Evolutionary conservation across 225 moss, liverwort and hornwort species (phyloP).

Genomic region (Rhytidiadelphus loreus): DNA sequence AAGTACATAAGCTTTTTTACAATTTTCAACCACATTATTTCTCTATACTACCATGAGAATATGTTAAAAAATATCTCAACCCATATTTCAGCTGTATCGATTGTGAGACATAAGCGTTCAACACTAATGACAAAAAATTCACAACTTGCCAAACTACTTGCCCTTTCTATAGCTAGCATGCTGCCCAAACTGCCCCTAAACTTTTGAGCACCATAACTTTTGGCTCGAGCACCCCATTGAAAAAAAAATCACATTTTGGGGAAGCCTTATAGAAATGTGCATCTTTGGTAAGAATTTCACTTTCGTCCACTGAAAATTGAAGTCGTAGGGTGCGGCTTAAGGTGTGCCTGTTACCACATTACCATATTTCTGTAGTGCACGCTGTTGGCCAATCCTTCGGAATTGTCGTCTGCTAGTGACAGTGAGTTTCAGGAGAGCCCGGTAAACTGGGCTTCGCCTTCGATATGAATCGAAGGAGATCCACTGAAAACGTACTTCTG

Average conservation of each 20-base stretch:
- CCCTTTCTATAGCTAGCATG: rapidly evolving
- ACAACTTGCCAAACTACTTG: background rate
- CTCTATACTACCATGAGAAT: background rate
- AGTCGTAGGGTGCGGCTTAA: too few species aligned
- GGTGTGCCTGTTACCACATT: background rate
- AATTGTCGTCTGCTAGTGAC: too few species aligned
- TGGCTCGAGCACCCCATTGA: too few species aligned
- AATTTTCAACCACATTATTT: too few species aligned
- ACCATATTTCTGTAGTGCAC: background rate
- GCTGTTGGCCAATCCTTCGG: background rate
- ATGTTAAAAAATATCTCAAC: background rate
- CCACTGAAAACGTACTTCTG: background rate
- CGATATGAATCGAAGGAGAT: background rate
- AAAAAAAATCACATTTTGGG: background rate
- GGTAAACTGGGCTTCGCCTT: background rate
- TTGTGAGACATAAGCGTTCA: background rate
- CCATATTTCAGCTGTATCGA: rapidly evolving
- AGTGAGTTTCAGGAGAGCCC: background rate
- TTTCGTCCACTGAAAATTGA: background rate
- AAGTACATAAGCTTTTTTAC: too few species aligned
- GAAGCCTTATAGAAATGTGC: too few species aligned
- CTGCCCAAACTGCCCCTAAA: rapidly evolving
- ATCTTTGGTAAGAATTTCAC: background rate
- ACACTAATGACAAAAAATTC: background rate
- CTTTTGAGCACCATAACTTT: background rate